These are phyloP conservation scores for Celoporthe dispersa DNA, from an alignment of 2,329 filamentous ascomycete species.

Conservation along the genomic window DNA sequence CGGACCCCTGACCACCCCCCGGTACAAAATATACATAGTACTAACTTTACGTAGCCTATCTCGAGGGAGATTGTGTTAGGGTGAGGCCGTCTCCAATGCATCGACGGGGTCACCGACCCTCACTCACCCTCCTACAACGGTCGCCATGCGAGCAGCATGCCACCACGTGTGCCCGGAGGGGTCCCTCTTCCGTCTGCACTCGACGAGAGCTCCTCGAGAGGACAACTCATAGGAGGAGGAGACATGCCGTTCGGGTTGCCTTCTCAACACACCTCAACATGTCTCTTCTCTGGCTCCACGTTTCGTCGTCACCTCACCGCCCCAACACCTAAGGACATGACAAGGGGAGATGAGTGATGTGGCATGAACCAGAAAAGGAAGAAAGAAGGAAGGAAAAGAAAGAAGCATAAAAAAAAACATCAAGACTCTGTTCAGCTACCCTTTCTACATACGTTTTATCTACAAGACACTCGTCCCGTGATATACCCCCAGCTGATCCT, in stretches of 20 bases:
- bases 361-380: not conserved
- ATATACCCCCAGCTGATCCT: slow-evolving; percentile 43
- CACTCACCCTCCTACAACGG: not conserved
- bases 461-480: slow-evolving; percentile 40
- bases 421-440: too few relatives aligned
- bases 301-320: not conserved
- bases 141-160: not conserved
- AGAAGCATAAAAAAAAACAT: too few relatives aligned
- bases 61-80: not conserved
- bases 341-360: not conserved
- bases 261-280: not conserved
- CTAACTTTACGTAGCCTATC: not conserved
- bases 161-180: slow-evolving; percentile 1
- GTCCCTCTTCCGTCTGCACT: not conserved
- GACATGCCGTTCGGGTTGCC: not conserved
- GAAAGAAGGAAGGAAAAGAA: too few relatives aligned
- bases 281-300: not conserved
- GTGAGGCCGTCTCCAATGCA: not conserved
- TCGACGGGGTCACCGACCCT: slow-evolving; percentile 11
- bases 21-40: not conserved
- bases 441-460: not conserved
- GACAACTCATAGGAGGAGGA: not conserved
- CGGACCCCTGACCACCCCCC: not conserved
- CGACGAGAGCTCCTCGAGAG: not conserved
- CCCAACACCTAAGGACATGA: not conserved